Percentiles rank a stretch among this genome's conserved stretches.
Evolutionary conservation across 1,139 yeast species (phyloP).

Genomic region (Pichia sp.): DNA sequence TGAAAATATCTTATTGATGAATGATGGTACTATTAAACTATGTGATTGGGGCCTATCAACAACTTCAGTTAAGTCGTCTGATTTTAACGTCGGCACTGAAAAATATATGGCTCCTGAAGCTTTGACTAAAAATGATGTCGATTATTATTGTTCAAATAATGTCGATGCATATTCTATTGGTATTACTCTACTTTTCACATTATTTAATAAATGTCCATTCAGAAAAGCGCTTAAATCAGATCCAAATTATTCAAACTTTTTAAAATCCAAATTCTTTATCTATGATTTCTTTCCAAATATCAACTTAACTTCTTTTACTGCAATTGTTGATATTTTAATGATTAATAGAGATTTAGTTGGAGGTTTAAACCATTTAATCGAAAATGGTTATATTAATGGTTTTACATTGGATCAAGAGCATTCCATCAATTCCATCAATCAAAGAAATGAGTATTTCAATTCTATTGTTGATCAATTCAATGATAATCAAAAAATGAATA

Average conservation of each 20-base stretch:
- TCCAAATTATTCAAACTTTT: conserved; percentile 24
- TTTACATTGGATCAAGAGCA: conserved; percentile 29
- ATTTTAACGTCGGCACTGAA: conserved; percentile 50
- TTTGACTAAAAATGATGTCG: conserved; percentile 37
- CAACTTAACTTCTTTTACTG: conserved; percentile 22
- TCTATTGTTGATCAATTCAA: conserved; percentile 10
- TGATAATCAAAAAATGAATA: conserved; percentile 20
- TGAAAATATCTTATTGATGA: conserved; percentile 43
- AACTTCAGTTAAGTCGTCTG: conserved; percentile 31
- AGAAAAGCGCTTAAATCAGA: conserved; percentile 26
- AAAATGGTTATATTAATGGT: conserved; percentile 22
- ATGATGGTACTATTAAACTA: conserved; percentile 40
- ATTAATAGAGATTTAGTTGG: conserved; percentile 24
- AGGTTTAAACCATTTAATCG: conserved; percentile 16
- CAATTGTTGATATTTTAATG: conserved; percentile 24
- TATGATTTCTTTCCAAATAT: conserved; percentile 28
- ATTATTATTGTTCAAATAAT: conserved; percentile 43
- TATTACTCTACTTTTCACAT: conserved; percentile 46
- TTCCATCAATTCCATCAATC: conserved; percentile 18
- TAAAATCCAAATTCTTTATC: conserved; percentile 24
- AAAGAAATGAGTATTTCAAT: conserved; percentile 10
- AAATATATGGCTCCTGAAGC: conserved; percentile 61
- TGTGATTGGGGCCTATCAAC: conserved; percentile 58
- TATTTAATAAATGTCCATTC: conserved; percentile 41
- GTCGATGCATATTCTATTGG: conserved; percentile 90